These are phyloP conservation scores for Pyricularia grisea DNA, from an alignment of 2,329 filamentous ascomycete species.

Conservation along the genomic window DNA sequence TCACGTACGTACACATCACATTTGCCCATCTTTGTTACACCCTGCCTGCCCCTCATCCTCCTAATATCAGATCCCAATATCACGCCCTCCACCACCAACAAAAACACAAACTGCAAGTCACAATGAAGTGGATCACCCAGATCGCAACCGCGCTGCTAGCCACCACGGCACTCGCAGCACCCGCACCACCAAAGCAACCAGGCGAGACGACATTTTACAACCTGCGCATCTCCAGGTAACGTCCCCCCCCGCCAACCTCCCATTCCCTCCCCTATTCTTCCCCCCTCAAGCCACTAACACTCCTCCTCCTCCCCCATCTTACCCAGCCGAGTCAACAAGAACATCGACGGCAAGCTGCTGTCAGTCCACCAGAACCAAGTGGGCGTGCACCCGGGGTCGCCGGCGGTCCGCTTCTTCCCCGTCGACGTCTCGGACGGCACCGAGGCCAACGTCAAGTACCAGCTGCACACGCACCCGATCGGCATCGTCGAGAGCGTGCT, in stretches of 20 bases:
- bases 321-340: not conserved
- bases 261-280: not conserved
- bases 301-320: not conserved
- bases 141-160: not conserved
- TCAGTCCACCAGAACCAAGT: conserved; percentile 19
- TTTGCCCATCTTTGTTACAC: not conserved
- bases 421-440: conserved; percentile 2
- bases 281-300: not conserved
- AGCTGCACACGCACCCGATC: conserved; percentile 27
- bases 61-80: not conserved
- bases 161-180: conserved; percentile 1
- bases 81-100: not conserved
- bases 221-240: conserved; percentile 6
- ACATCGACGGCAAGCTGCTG: conserved; percentile 23
- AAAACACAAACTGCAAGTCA: not conserved
- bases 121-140: conserved; percentile 5
- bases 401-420: conserved; percentile 19
- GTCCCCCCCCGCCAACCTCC: not conserved
- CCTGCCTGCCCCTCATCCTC: not conserved
- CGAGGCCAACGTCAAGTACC: conserved; percentile 8
- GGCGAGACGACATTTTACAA: conserved; percentile 1
- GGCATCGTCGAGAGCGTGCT: conserved; percentile 25
- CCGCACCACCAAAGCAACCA: not conserved
- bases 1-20: not conserved
- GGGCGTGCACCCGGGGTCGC: conserved; percentile 18